Conservation (phyloP, 2,329 filamentous ascomycete species). For the Aschersonia sp. region DNA sequence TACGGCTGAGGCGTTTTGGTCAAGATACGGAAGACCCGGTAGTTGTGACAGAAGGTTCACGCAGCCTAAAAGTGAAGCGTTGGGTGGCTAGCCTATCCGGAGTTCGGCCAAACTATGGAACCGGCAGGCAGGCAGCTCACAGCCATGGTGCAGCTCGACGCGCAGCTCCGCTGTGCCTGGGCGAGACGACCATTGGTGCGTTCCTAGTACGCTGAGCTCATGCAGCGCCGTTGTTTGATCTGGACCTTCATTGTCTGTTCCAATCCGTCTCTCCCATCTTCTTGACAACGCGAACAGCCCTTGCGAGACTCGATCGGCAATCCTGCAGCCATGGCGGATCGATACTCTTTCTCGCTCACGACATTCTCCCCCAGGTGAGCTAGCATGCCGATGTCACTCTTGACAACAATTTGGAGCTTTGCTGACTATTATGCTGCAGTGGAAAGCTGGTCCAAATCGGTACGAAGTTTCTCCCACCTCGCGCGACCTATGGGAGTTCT, state of each 20-base stretch:
- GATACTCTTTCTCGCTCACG: constrained; percentile 98
- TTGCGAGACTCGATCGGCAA: constrained; percentile 1
- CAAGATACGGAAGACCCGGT: neutral
- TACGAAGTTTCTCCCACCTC: constrained; percentile 10
- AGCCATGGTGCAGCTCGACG: constrained; percentile 15
- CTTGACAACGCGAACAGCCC: constrained; percentile 4
- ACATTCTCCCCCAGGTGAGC: constrained; percentile 97
- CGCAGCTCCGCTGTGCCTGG: constrained; percentile 23
- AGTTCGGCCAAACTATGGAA: constrained; percentile 13
- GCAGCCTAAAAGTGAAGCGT: neutral
- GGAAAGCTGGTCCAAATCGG: constrained; percentile 99
- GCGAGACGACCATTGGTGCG: neutral
- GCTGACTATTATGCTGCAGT: constrained; percentile 42
- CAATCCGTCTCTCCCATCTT: constrained; percentile 4
- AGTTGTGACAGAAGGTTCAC: neutral
- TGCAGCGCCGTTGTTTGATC: constrained; percentile 11
- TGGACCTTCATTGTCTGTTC: neutral
- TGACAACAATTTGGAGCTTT: constrained; percentile 8
- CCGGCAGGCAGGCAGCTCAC: constrained; percentile 5
- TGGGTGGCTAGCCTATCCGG: constrained; percentile 1
- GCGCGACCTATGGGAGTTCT: neutral
- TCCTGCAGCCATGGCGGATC: constrained; percentile 65
- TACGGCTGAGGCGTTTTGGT: constrained; percentile 1
- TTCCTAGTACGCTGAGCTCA: constrained; percentile 19
- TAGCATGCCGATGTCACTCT: constrained; percentile 8